These are phyloP conservation scores for Tetraselmis striata DNA, from an alignment of 139 green algal species.

Conservation along the genomic window DNA sequence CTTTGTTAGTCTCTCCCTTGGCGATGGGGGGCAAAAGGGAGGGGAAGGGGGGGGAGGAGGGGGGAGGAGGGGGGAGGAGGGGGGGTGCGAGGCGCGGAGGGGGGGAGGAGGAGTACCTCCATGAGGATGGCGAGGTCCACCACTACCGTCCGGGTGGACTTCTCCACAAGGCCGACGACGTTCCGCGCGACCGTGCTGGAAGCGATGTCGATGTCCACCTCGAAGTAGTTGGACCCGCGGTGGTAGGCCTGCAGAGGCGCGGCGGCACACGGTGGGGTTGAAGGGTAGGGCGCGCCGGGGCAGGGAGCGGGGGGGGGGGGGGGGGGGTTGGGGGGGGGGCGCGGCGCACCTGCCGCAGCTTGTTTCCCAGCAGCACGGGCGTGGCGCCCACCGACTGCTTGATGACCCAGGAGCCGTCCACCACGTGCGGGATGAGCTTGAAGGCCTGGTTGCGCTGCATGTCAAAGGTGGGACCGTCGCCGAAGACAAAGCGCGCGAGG, in stretches of 20 bases:
- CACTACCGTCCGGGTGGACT: constrained; percentile 41
- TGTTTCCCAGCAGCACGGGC: constrained; percentile 57
- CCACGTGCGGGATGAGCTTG: constrained; percentile 61
- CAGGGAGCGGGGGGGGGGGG: no score
- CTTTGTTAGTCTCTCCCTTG: no score
- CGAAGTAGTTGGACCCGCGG: constrained; percentile 32
- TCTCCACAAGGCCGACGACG: constrained; percentile 31
- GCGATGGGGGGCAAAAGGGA: no score
- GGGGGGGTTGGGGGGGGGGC: no score
- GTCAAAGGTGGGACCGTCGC: constrained; percentile 32
- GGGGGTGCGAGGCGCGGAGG: no score
- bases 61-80: no score
- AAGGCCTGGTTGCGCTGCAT: constrained; percentile 36
- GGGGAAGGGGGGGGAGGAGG: no score
- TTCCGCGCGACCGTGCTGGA: constrained; percentile 33
- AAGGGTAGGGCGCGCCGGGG: no score
- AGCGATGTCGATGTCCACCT: constrained; percentile 50
- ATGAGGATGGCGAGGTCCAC: constrained; percentile 40
- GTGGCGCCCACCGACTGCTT: constrained; percentile 60
- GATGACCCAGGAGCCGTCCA: constrained; percentile 56
- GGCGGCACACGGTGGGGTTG: no score
- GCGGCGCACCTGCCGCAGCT: constrained; percentile 27
- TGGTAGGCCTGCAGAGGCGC: background rate
- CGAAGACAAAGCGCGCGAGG: constrained; percentile 23
- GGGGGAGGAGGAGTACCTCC: constrained; percentile 23